Conservation (phyloP, 371 early-diverging fungal species). For the Blyttiomyces sp. region DNA sequence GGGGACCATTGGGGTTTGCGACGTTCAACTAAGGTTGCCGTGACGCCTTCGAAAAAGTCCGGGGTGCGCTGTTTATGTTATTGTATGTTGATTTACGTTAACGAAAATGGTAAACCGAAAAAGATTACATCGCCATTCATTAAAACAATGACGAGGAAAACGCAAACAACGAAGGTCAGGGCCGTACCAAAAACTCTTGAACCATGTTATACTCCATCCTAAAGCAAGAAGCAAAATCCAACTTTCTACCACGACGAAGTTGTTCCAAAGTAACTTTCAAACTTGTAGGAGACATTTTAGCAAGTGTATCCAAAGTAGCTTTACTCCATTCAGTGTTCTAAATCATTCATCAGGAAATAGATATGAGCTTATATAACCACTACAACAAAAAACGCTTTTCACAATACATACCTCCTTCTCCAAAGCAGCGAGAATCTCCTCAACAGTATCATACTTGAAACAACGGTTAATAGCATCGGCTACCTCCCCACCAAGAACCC, state of each 20-base stretch:
- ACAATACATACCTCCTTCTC: conserved; percentile 43
- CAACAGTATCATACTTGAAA: conserved; percentile 74
- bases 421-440: conserved; percentile 78
- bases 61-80: conserved; percentile 47
- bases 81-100: not conserved
- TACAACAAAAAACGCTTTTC: not conserved
- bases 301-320: conserved; percentile 64
- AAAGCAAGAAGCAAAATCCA: conserved; percentile 76
- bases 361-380: no score
- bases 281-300: conserved; percentile 78
- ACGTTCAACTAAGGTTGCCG: conserved; percentile 70
- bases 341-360: not conserved
- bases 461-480: conserved; percentile 79
- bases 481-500: conserved; percentile 61
- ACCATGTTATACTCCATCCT: conserved; percentile 81
- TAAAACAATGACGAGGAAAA: no score
- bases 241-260: conserved; percentile 67
- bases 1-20: conserved; percentile 77
- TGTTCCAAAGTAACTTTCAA: conserved; percentile 85
- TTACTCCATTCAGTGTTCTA: conserved; percentile 62
- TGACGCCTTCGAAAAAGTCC: conserved; percentile 90
- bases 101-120: not conserved
- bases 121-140: no score
- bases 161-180: no score
- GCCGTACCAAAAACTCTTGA: conserved; percentile 70